Evolutionary conservation across 495 filamentous ascomycete species (phyloP).

Genomic region (Ramalina peruviana): DNA sequence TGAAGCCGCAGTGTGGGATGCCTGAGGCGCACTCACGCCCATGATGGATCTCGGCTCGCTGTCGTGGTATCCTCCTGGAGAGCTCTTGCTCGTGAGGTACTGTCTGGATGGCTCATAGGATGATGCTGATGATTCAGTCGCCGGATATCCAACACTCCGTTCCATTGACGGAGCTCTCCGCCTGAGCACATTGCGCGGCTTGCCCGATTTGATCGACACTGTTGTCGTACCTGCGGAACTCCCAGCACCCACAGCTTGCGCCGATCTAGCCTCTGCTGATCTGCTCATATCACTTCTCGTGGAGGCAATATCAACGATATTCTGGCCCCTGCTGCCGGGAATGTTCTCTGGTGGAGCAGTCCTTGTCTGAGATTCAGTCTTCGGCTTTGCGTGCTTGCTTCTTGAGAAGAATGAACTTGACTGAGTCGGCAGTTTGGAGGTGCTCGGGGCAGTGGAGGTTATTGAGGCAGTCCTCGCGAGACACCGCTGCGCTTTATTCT

Average conservation of each 20-base stretch:
- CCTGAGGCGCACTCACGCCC: conserved; percentile 13
- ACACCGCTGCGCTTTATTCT: conserved; percentile 2
- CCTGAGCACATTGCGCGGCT: conserved; percentile 13
- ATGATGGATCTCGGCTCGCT: conserved; percentile 10
- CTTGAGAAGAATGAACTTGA: conserved; percentile 15
- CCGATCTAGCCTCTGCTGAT: neutral
- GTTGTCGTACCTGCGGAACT: neutral
- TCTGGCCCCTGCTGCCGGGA: conserved; percentile 1
- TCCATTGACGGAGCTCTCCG: conserved; percentile 14
- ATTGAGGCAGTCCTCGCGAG: conserved; percentile 10
- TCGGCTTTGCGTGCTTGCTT: conserved; percentile 7
- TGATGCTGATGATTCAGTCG: conserved; percentile 14
- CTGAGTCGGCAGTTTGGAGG: conserved; percentile 10
- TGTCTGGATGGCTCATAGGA: conserved; percentile 7
- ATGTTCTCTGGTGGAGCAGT: conserved; percentile 1
- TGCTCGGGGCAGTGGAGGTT: conserved; percentile 8
- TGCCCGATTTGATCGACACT: conserved; percentile 2
- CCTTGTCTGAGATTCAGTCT: neutral
- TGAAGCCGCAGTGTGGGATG: conserved; percentile 5
- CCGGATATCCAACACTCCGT: conserved; percentile 9
- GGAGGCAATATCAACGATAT: neutral
- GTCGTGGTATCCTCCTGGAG: conserved; percentile 10
- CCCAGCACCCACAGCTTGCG: neutral
- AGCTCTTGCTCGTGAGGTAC: conserved; percentile 5
- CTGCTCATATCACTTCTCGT: conserved; percentile 2